phyloP scores from a whole-genome alignment of 169 alveolate species.

The Cystoisospora suis region DNA sequence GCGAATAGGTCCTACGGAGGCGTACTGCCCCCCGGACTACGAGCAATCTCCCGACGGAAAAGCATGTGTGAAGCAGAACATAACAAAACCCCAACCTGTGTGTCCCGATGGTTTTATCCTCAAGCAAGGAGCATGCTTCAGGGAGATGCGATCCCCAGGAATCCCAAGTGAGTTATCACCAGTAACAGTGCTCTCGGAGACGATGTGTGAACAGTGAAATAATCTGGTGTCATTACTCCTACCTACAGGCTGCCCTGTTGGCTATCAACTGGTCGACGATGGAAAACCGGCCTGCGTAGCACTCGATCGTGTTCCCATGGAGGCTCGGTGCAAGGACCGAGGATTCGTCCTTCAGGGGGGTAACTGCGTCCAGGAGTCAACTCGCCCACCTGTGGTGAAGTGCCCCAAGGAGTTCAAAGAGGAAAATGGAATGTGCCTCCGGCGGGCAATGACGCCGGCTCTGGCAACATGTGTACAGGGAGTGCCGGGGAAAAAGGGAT shows the following conservation, averaged over 20 bases:
- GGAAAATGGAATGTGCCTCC: constrained; percentile 12
- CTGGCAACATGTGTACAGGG: neutral
- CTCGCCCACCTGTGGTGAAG: neutral
- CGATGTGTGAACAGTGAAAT: neutral
- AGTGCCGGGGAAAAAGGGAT: constrained; percentile 28
- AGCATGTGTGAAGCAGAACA: neutral
- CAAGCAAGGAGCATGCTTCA: constrained; percentile 10
- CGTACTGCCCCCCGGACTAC: neutral
- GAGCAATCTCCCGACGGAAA: constrained; percentile 8
- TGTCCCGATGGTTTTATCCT: constrained; percentile 7
- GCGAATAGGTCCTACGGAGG: neutral
- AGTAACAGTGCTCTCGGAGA: neutral
- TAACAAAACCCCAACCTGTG: constrained; percentile 5
- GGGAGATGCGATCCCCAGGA: neutral
- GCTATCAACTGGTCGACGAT: neutral
- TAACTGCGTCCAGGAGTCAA: neutral
- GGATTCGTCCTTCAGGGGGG: constrained; percentile 6
- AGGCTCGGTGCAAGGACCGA: constrained; percentile 20
- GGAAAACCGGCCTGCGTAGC: constrained; percentile 14
- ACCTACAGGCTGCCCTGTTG: constrained; percentile 8
- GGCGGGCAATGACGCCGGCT: neutral
- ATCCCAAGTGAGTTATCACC: constrained; percentile 22
- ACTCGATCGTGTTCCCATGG: constrained; percentile 7
- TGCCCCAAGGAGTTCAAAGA: constrained; percentile 18
- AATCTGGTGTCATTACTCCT: neutral